Evolutionary conservation across 2,329 filamentous ascomycete genomes (phyloP), one percentile per base, ranked within the genome.

Genomic region (Annulohypoxylon truncatum): DNA sequence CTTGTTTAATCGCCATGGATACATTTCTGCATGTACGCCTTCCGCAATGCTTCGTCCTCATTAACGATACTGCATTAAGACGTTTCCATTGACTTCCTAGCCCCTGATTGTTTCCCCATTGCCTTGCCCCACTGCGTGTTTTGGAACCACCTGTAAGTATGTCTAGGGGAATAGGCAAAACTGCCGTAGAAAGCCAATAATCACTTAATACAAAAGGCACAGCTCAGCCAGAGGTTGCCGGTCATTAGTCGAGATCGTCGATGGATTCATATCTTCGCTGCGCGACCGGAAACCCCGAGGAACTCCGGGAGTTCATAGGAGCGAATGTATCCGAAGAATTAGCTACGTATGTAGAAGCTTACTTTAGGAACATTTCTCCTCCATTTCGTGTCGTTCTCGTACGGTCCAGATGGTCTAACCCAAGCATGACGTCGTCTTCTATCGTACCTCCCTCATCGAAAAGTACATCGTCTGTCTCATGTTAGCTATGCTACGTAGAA

Each of bases 381-480:
- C 88, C 88, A 73, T 89, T 90, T 64, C 87, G 83, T 69, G 85
- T 71, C 18, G 83, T 79, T 71, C 87, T 82, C 55, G 87, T 82
- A 73, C 88, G 85, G 78, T 91, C 89, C 48, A 86, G 79, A 71
- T 92, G 89, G 75, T 92, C 89, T 66, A 92, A 77, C 15, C 89
- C 89, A 63, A 92, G 83, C 68, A 83, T 82, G 68, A 90, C 87
- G 67, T 91, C 89, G 24, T 88, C 84, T 3, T 78, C 76, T 80
- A 81, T 24, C 75, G 78, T 61, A 80, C 82, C 71, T 83, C 75
- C 57, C 83, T 84, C 81, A 80, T 77, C 73, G 46, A 74, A 89
- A 24, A 91, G 77, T 52, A 89, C 79, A 73, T 90, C 85, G 70
- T 89, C 87, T 91, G 61, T 6, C 47, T 15, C 8, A 18, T 40